Percentiles rank a stretch among this genome's conserved stretches.
Conservation (phyloP, 768 basidiomycete genomes). For the Boletus speciosus region DNA sequence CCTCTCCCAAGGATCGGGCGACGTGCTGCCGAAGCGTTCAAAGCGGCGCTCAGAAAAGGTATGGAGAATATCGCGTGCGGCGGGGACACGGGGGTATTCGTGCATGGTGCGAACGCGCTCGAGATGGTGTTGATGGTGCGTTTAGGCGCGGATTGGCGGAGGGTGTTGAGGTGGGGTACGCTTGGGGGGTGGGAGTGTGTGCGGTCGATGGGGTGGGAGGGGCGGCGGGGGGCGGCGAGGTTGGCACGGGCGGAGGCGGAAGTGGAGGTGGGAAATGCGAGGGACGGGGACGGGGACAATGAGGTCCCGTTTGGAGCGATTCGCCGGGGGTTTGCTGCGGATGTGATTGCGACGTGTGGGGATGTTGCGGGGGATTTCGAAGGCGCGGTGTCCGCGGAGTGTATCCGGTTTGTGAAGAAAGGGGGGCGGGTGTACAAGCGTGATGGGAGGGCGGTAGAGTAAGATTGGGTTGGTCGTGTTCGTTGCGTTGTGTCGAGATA, state of each 20-base stretch:
- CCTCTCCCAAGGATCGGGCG: constrained; percentile 14
- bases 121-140: constrained; percentile 61
- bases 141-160: constrained; percentile 50
- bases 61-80: constrained; percentile 55
- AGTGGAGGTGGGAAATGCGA: constrained; percentile 2
- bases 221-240: constrained; percentile 21
- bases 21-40: constrained; percentile 38
- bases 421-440: constrained; percentile 46
- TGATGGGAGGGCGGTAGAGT: constrained; percentile 27
- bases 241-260: constrained; percentile 26
- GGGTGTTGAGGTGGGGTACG: constrained; percentile 57
- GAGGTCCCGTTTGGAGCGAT: constrained; percentile 56
- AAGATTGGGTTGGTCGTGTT: background rate
- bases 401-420: constrained; percentile 58
- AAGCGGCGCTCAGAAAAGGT: constrained; percentile 39
- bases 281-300: constrained; percentile 39
- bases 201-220: constrained; percentile 47
- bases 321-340: constrained; percentile 53
- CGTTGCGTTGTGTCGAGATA: background rate
- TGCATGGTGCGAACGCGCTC: constrained; percentile 56
- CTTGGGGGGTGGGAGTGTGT: constrained; percentile 58
- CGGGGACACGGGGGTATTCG: constrained; percentile 63
- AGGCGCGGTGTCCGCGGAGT: constrained; percentile 43
- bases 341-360: constrained; percentile 38
- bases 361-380: constrained; percentile 39